These are phyloP conservation scores for Borovskyia barvae DNA, from an alignment of 208 protist species.

Conservation along the genomic window DNA sequence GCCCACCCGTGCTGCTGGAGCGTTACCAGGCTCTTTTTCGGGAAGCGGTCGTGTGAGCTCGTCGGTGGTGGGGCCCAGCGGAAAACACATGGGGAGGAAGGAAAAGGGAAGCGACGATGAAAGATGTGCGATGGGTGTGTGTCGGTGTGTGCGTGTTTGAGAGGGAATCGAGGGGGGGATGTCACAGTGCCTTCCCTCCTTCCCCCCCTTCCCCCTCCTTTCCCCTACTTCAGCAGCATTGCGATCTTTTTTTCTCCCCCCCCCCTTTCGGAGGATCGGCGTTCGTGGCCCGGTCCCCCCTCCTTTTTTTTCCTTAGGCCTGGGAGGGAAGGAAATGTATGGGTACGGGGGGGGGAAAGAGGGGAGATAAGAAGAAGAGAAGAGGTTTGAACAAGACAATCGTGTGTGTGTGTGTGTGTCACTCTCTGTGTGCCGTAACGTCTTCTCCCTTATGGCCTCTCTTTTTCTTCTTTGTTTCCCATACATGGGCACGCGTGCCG, in stretches of 20 bases:
- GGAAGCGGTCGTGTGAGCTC: not conserved
- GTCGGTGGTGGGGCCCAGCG: not conserved
- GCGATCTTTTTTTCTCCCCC: not conserved
- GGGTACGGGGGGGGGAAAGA: too few species aligned
- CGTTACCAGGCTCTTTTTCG: conserved; percentile 33
- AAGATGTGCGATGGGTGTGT: not conserved
- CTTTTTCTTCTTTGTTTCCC: not conserved
- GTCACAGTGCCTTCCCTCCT: too few species aligned
- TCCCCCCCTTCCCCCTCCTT: too few species aligned
- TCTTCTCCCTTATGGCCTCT: not conserved
- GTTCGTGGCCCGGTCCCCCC: not conserved
- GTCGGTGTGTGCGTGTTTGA: too few species aligned
- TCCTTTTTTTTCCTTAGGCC: not conserved
- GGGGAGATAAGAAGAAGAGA: too few species aligned
- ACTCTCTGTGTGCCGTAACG: not conserved
- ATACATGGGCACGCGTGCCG: not conserved
- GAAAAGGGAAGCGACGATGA: not conserved
- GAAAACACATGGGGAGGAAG: not conserved
- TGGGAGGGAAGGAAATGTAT: too few species aligned
- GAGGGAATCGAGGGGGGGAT: too few species aligned
- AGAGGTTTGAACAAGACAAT: not conserved
- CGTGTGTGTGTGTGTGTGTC: conserved; percentile 5
- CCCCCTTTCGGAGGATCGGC: not conserved
- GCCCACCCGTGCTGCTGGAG: conserved; percentile 25
- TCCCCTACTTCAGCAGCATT: too few species aligned